Percentiles rank a stretch among this genome's conserved stretches.
Conservation (phyloP, 768 basidiomycete species). For the Agaricus blazei region DNA sequence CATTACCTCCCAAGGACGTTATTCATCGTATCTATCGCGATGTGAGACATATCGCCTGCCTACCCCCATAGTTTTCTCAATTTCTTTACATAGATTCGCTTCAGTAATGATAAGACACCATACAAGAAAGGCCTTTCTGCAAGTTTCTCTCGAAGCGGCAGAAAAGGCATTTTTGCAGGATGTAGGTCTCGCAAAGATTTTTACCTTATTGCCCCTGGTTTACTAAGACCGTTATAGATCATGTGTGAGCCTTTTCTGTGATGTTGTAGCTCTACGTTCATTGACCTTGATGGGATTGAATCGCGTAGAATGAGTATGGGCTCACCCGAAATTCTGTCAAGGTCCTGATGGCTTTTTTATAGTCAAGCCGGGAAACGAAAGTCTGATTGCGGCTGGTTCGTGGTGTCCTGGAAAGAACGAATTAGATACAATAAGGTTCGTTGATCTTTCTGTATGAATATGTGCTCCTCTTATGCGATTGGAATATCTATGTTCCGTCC, state of each 20-base stretch:
- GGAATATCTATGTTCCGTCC: background rate
- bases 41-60: conserved; percentile 32
- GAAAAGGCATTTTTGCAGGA: conserved; percentile 85
- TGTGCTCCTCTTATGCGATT: background rate
- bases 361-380: conserved; percentile 67
- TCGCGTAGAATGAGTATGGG: background rate
- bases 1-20: conserved; percentile 86
- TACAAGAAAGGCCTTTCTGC: conserved; percentile 85
- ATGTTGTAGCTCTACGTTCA: background rate
- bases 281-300: background rate
- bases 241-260: conserved; percentile 41
- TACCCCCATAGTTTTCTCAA: background rate
- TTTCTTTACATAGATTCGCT: conserved; percentile 54
- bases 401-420: conserved; percentile 82
- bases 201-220: background rate
- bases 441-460: background rate
- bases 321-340: background rate
- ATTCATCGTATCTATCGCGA: conserved; percentile 93
- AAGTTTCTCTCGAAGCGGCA: conserved; percentile 82
- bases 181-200: conserved; percentile 46
- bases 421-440: conserved; percentile 66
- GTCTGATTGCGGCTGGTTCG: conserved; percentile 71
- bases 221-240: conserved; percentile 35
- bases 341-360: background rate
- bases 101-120: conserved; percentile 93